Percentiles rank a stretch among this genome's conserved stretches.
phyloP scores from a whole-genome alignment of 1,139 yeast species.

The Debaryomyces robertsiae region DNA sequence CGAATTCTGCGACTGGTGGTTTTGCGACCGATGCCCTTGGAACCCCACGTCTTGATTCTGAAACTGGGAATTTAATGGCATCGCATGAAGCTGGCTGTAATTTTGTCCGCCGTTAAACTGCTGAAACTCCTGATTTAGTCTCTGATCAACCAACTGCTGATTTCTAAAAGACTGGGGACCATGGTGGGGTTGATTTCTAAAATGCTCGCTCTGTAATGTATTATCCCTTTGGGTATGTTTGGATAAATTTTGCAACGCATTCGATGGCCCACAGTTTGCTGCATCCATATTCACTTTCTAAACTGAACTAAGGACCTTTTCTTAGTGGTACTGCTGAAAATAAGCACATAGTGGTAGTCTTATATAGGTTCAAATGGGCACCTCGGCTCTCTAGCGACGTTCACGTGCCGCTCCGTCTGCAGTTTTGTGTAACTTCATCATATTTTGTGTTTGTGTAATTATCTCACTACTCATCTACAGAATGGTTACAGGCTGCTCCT shows the following conservation, averaged over 20 bases:
- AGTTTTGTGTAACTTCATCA: neutral
- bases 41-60: constrained; percentile 1
- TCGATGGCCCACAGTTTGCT: constrained; percentile 41
- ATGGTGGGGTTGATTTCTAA: constrained; percentile 14
- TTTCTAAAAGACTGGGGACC: constrained; percentile 13
- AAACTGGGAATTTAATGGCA: constrained; percentile 1
- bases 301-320: neutral
- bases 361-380: neutral
- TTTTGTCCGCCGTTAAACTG: constrained; percentile 25
- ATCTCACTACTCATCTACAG: too few species aligned
- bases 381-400: neutral
- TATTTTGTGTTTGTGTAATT: too few species aligned
- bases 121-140: constrained; percentile 39
- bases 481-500: too few species aligned
- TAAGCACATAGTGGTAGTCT: too few species aligned
- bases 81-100: constrained; percentile 1
- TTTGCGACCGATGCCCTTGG: constrained; percentile 3
- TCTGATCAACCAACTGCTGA: constrained; percentile 24
- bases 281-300: constrained; percentile 28
- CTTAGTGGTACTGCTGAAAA: constrained; percentile 1
- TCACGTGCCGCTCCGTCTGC: too few species aligned
- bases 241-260: constrained; percentile 36
- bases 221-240: constrained; percentile 38
- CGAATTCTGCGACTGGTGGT: constrained; percentile 12
- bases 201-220: constrained; percentile 33